Conservation (phyloP, 2,329 filamentous ascomycete genomes). For the Fusarium mexicanum region DNA sequence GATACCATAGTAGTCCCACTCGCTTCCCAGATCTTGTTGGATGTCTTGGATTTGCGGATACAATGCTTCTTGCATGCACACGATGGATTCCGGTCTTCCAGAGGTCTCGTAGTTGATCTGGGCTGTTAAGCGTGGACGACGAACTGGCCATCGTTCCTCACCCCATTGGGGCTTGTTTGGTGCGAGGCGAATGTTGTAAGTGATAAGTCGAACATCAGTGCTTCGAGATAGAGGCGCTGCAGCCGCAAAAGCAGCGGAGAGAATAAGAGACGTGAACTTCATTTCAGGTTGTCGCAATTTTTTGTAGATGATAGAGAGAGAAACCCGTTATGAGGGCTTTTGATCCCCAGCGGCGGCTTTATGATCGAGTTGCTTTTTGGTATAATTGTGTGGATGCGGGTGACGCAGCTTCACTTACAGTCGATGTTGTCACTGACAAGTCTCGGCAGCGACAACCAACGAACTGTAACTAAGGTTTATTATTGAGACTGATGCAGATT, state of each 20-base stretch:
- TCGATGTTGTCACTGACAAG: background rate
- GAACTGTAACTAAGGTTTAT: background rate
- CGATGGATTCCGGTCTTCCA: slow-evolving; percentile 58
- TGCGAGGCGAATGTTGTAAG: slow-evolving; percentile 72
- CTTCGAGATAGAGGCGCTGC: slow-evolving; percentile 19
- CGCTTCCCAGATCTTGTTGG: slow-evolving; percentile 50
- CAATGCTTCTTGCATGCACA: slow-evolving; percentile 75
- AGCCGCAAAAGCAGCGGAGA: slow-evolving; percentile 15
- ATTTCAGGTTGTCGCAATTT: slow-evolving; percentile 10
- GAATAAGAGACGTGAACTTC: slow-evolving; percentile 24
- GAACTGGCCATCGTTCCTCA: slow-evolving; percentile 66
- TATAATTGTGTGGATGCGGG: background rate
- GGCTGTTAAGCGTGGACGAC: slow-evolving; percentile 61
- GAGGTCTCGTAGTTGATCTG: slow-evolving; percentile 62
- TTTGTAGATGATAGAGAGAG: background rate
- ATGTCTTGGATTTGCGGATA: slow-evolving; percentile 68
- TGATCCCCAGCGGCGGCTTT: background rate
- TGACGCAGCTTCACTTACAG: background rate
- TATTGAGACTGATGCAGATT: background rate
- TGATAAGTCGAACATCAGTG: slow-evolving; percentile 62
- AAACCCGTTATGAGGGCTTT: background rate
- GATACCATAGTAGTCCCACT: slow-evolving; percentile 65
- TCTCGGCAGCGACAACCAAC: background rate
- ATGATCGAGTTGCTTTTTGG: background rate
- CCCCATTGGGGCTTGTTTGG: slow-evolving; percentile 57